Base-by-base conservation (phyloP, 2,329 filamentous ascomycete genomes). In the Cladophialophora exuberans region DNA sequence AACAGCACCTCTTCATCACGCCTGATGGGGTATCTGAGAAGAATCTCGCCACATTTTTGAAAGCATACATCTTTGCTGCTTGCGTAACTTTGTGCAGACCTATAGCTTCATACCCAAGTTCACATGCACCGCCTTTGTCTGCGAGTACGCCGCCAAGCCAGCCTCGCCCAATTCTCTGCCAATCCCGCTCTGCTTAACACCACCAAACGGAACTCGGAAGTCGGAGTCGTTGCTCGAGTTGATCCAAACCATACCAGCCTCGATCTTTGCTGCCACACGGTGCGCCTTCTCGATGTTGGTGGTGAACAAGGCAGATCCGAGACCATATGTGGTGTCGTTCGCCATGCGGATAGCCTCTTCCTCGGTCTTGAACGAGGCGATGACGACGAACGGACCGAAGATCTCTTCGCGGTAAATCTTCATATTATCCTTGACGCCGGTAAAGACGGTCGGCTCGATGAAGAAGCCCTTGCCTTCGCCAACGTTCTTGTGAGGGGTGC, bases 141-240 rank as follows among this genome's bases (percentile, higher is more conserved):
- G 72, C 7, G 61, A 66, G 55, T 74, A 75, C 11, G 70, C 72
- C 28, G 73, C 71, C 44, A 75, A 48, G 3, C 72, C 72, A 48
- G 72, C 72, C 59, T 73, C 70, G 4, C 72, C 72, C 54, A 74
- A 60, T 57, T 83, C 76, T 17, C 79, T 67, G 0, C 81, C 80
- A 65, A 83, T 75, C 17, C 75, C 74, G 51, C 71, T 75, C 63
- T 76, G 73, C 65, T 76, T 76, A 15, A 76, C 72, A 45, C 74
- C 74, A 17, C 74, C 74, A 55, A 74, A 76, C 0, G 73, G 72
- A 7, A 76, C 63, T 0, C 72, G 64, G 1, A 69, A 68, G 56
- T 76, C 72, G 36, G 70, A 72, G 47, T 76, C 72, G 53, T 72
- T 71, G 28, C 69, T 73, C 30, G 71, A 75, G 54, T 77, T 77